Percentiles rank a stretch among this genome's conserved stretches.
Evolutionary conservation across 108 stramenopile species (phyloP).

Genomic region (Craspedostauros australis): DNA sequence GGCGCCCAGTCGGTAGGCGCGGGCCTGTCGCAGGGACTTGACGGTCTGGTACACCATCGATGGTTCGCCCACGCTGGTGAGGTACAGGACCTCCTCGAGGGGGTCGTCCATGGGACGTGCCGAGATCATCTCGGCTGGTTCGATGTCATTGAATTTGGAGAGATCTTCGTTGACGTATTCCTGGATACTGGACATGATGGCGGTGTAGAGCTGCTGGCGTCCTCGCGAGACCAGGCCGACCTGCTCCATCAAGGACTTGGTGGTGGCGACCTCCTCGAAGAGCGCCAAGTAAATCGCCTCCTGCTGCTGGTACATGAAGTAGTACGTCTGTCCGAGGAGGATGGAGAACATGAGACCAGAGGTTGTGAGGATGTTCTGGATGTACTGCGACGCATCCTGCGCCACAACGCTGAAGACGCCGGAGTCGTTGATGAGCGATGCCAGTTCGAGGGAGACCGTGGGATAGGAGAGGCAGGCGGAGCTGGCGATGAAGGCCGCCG

Average conservation of each 20-base stretch:
- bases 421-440: conserved; percentile 60
- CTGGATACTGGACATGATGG: conserved; percentile 53
- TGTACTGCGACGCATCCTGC: conserved; percentile 76
- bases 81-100: conserved; percentile 74
- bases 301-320: conserved; percentile 85
- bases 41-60: conserved; percentile 80
- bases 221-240: conserved; percentile 82
- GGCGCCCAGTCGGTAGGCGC: conserved; percentile 67
- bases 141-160: conserved; percentile 47
- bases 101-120: conserved; percentile 77
- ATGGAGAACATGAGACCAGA: conserved; percentile 71
- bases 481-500: conserved; percentile 43
- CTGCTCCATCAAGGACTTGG: conserved; percentile 81
- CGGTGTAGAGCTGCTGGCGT: conserved; percentile 55
- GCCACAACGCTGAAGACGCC: conserved; percentile 75
- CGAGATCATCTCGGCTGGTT: conserved; percentile 60
- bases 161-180: conserved; percentile 69
- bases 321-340: conserved; percentile 82
- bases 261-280: conserved; percentile 80
- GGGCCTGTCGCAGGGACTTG: conserved; percentile 66
- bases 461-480: conserved; percentile 54
- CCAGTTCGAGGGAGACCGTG: conserved; percentile 36
- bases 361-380: conserved; percentile 82
- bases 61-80: conserved; percentile 82
- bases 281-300: conserved; percentile 79